phyloP scores from a whole-genome alignment of 805 yeast species.

The Candida boleticola region DNA sequence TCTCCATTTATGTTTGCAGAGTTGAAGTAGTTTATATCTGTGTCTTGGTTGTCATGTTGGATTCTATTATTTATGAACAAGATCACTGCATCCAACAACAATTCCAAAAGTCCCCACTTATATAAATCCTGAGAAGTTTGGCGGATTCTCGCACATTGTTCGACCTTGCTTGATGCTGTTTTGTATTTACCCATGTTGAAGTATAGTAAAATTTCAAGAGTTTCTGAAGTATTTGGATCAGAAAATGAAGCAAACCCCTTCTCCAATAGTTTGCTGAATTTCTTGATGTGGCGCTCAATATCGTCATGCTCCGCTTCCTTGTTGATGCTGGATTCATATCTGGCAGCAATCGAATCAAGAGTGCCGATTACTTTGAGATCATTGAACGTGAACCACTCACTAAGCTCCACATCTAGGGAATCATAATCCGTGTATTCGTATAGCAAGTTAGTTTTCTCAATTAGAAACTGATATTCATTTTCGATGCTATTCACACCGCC shows the following conservation, averaged over 20 bases:
- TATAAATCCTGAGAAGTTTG: not conserved
- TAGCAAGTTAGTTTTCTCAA: constrained; percentile 28
- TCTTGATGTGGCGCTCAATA: not conserved
- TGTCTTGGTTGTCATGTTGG: not conserved
- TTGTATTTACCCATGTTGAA: constrained; percentile 12
- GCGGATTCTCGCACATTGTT: constrained; percentile 11
- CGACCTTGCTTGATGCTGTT: constrained; percentile 1
- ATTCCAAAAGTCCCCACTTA: constrained; percentile 7
- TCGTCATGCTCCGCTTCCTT: not conserved
- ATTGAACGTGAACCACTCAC: constrained; percentile 37
- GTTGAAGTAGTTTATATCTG: not conserved
- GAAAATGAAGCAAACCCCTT: not conserved
- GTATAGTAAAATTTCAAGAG: constrained; percentile 7
- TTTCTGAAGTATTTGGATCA: not conserved
- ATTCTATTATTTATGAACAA: constrained; percentile 7
- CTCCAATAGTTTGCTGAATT: not conserved
- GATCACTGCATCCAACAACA: constrained; percentile 9
- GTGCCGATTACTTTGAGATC: constrained; percentile 27
- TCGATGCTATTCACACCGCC: not conserved
- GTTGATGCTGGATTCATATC: constrained; percentile 4
- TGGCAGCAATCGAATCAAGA: constrained; percentile 10
- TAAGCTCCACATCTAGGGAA: constrained; percentile 25
- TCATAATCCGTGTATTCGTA: constrained; percentile 29
- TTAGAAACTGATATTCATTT: constrained; percentile 23
- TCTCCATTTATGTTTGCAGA: not conserved